Percentiles rank a stretch among this genome's conserved stretches.
These are phyloP conservation scores for Lasiosphaeria hispida DNA, from an alignment of 495 filamentous ascomycete species.

Conservation along the genomic window DNA sequence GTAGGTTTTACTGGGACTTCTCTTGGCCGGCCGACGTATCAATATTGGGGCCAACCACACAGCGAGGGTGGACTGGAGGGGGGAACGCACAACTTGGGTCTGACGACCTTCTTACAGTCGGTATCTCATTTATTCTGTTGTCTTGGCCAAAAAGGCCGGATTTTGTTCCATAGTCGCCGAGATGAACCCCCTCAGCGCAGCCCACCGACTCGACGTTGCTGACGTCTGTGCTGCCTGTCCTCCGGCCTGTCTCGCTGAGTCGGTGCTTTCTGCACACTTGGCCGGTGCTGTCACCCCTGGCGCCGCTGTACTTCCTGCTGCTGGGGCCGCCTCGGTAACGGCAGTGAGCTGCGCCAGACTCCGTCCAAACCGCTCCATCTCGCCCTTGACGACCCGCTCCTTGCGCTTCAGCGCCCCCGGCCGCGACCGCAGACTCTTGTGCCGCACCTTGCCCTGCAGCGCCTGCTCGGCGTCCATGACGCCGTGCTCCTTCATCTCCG, in stretches of 20 bases:
- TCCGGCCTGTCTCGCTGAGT: conserved; percentile 17
- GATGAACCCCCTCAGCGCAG: conserved; percentile 66
- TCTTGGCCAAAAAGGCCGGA: conserved; percentile 51
- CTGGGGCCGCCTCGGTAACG: conserved; percentile 34
- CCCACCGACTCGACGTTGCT: conserved; percentile 60
- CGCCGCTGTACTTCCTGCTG: background rate
- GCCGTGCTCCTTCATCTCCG: conserved; percentile 36
- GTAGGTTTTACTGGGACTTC: too few relatives aligned
- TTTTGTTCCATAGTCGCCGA: conserved; percentile 73
- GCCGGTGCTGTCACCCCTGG: background rate
- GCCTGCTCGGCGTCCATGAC: conserved; percentile 36
- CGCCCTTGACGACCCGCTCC: conserved; percentile 70
- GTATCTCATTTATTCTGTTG: background rate
- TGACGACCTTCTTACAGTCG: too few relatives aligned
- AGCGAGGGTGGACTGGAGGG: too few relatives aligned
- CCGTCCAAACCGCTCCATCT: conserved; percentile 76
- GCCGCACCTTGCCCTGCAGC: conserved; percentile 53
- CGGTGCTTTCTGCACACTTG: conserved; percentile 1
- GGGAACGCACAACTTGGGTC: too few relatives aligned
- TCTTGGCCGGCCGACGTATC: too few relatives aligned
- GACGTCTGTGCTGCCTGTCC: conserved; percentile 18
- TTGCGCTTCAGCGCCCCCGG: conserved; percentile 82
- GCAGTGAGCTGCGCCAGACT: conserved; percentile 70
- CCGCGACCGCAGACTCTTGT: conserved; percentile 66
- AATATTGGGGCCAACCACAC: too few relatives aligned